Percentiles rank a stretch among this genome's conserved stretches.
phyloP scores from a whole-genome alignment of 495 filamentous ascomycete genomes.

The Daldinia grandis region DNA sequence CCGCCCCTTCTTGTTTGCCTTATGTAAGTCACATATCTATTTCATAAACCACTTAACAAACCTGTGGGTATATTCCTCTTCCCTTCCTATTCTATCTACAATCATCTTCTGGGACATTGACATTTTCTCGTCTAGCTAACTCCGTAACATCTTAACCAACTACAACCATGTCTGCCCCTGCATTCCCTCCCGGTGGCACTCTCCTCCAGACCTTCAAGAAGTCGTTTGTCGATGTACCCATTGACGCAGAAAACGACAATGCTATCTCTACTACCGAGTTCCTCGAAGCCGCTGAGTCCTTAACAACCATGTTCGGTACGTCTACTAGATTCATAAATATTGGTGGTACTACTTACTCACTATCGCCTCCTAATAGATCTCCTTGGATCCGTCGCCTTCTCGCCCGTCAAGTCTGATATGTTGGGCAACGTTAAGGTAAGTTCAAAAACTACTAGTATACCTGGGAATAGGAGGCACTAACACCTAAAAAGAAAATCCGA shows the following conservation, averaged over 20 bases:
- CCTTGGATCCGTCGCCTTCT: conserved; percentile 83
- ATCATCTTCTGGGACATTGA: not conserved
- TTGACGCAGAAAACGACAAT: conserved; percentile 75
- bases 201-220: conserved; percentile 84
- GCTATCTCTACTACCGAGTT: conserved; percentile 86
- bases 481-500: conserved; percentile 80
- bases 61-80: not conserved
- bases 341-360: not conserved
- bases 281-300: conserved; percentile 85
- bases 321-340: not conserved
- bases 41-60: not conserved
- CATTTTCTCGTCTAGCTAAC: not conserved
- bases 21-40: not conserved
- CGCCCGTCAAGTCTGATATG: conserved; percentile 89
- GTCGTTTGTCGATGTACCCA: conserved; percentile 82
- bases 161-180: conserved; percentile 49
- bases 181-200: conserved; percentile 71
- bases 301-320: conserved; percentile 87
- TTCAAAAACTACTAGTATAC: conserved; percentile 1
- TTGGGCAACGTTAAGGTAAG: conserved; percentile 88
- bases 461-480: conserved; percentile 16
- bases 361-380: conserved; percentile 64
- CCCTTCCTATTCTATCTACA: not conserved
- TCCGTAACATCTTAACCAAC: conserved; percentile 11
- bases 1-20: conserved; percentile 15